Evolutionary conservation across 495 filamentous ascomycete species (phyloP).

Genomic region (Neurospora sp.): DNA sequence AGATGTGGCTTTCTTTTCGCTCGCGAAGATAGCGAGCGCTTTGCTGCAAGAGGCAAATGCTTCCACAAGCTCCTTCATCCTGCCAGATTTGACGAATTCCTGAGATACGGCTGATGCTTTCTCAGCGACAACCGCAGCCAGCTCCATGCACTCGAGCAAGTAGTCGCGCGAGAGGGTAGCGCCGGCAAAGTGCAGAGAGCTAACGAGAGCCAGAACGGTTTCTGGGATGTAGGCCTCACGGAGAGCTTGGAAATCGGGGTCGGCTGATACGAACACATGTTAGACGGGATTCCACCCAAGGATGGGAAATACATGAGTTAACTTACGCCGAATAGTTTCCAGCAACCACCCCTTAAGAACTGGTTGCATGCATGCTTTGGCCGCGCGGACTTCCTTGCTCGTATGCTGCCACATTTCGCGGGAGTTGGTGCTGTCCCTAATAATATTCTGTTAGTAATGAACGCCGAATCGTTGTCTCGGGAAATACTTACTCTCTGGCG

Average conservation of each 20-base stretch:
- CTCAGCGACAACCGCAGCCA: constrained; percentile 58
- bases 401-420: constrained; percentile 37
- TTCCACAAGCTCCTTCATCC: constrained; percentile 72
- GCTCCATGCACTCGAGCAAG: constrained; percentile 67
- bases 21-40: constrained; percentile 56
- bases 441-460: not conserved
- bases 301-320: not conserved
- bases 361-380: constrained; percentile 35
- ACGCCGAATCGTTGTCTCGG: not conserved
- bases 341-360: constrained; percentile 37
- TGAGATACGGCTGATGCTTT: constrained; percentile 54
- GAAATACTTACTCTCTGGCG: constrained; percentile 29
- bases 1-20: constrained; percentile 33
- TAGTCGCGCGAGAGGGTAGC: constrained; percentile 51
- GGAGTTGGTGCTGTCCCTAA: constrained; percentile 17
- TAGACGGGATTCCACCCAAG: not conserved
- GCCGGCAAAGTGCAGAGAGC: constrained; percentile 59
- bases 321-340: constrained; percentile 25
- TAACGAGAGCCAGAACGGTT: constrained; percentile 69
- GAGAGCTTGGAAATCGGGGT: constrained; percentile 42
- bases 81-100: constrained; percentile 51
- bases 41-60: constrained; percentile 64
- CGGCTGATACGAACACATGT: constrained; percentile 11
- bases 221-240: constrained; percentile 72
- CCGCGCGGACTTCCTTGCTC: constrained; percentile 25